Evolutionary conservation across 495 filamentous ascomycete genomes (phyloP).

Genomic region (Beverwykella pulmonaria): DNA sequence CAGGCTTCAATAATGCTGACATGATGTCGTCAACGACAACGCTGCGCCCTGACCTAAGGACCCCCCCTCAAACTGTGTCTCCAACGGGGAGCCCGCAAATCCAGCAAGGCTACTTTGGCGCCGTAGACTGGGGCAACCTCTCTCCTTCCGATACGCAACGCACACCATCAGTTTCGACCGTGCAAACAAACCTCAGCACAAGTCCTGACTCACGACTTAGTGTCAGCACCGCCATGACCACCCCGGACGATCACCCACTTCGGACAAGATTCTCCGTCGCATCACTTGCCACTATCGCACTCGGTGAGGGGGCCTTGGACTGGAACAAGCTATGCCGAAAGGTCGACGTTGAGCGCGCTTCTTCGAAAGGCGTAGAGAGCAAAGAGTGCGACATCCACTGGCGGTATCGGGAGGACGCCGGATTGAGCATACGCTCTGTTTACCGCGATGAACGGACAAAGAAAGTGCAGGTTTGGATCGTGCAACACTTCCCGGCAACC

Average conservation of each 20-base stretch:
- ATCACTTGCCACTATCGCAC: conserved; percentile 8
- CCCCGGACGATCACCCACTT: conserved; percentile 19
- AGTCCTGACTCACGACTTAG: conserved; percentile 6
- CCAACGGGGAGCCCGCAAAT: conserved; percentile 23
- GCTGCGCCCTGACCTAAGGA: neutral
- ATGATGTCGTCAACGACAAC: conserved; percentile 19
- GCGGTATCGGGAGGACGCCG: conserved; percentile 28
- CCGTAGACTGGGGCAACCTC: conserved; percentile 12
- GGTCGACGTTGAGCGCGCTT: conserved; percentile 20
- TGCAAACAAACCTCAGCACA: conserved; percentile 4
- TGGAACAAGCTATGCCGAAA: conserved; percentile 23
- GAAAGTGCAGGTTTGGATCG: conserved; percentile 23
- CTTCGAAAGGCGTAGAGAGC: conserved; percentile 4
- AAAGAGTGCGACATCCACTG: conserved; percentile 25
- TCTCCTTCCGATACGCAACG: neutral
- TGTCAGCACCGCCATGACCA: conserved; percentile 15
- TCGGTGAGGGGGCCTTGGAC: conserved; percentile 13
- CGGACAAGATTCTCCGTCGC: neutral
- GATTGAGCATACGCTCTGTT: conserved; percentile 18
- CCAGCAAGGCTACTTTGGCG: conserved; percentile 1
- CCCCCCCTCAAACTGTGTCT: neutral
- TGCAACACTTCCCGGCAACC: conserved; percentile 28
- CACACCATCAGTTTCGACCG: conserved; percentile 19
- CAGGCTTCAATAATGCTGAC: conserved; percentile 1
- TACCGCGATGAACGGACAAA: conserved; percentile 9